Percentiles rank a stretch among this genome's conserved stretches.
phyloP scores from a whole-genome alignment of 345 rosid species.

The Camelina neglecta region DNA sequence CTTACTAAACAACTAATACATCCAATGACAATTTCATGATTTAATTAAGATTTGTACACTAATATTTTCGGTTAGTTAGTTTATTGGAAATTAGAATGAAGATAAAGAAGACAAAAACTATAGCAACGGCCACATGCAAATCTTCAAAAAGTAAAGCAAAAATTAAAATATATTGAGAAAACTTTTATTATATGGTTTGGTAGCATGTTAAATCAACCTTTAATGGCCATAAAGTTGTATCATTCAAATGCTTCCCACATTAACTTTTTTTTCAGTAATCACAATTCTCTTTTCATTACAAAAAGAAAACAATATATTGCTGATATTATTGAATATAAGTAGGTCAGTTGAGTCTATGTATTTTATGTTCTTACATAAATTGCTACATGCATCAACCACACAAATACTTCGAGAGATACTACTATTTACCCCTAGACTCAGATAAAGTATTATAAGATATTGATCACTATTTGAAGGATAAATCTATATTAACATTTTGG shows the following conservation, averaged over 20 bases:
- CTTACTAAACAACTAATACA: background rate
- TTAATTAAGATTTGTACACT: background rate
- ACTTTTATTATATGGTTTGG: constrained; percentile 42
- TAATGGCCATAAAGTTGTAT: constrained; percentile 31
- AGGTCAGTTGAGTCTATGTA: background rate
- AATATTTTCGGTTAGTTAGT: constrained; percentile 12
- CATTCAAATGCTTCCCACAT: constrained; percentile 32
- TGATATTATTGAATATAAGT: background rate
- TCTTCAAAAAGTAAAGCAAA: constrained; percentile 35
- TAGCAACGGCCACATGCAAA: constrained; percentile 42
- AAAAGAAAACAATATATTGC: background rate
- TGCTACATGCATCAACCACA: background rate
- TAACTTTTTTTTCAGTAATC: constrained; percentile 35
- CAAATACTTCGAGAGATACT: too few species aligned
- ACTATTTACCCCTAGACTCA: too few species aligned
- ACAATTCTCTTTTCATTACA: background rate
- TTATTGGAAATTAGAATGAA: background rate
- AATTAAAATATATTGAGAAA: constrained; percentile 9
- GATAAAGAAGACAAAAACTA: background rate
- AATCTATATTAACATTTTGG: too few species aligned
- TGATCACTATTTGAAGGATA: too few species aligned
- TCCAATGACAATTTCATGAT: background rate
- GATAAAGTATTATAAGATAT: too few species aligned
- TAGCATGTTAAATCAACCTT: constrained; percentile 43
- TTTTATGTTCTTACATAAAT: background rate